A percentile compares a stretch with the other conserved stretches of the same genome.
Conservation (phyloP, 345 rosid genomes). For the Kernera saxatilis region DNA sequence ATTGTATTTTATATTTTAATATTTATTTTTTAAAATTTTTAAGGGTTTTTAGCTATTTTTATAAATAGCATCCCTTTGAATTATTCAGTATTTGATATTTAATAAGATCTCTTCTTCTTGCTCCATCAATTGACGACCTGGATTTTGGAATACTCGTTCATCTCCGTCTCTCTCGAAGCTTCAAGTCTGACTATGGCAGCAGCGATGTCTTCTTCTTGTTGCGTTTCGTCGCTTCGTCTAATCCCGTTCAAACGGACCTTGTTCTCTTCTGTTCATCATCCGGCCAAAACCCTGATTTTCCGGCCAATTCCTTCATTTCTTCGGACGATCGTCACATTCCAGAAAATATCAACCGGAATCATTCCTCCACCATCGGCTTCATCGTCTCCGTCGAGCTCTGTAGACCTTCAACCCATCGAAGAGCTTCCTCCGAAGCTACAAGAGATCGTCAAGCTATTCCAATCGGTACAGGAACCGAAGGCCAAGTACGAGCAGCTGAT, state of each 20-base stretch:
- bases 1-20: too few species aligned
- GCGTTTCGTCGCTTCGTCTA: slow-evolving; percentile 18
- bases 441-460: slow-evolving; percentile 76
- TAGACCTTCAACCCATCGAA: slow-evolving; percentile 56
- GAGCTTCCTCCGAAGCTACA: slow-evolving; percentile 88
- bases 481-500: slow-evolving; percentile 84
- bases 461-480: slow-evolving; percentile 66
- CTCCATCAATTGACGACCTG: too few species aligned
- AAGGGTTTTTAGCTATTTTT: too few species aligned
- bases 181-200: slow-evolving; percentile 21
- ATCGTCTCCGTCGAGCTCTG: slow-evolving; percentile 36
- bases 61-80: too few species aligned
- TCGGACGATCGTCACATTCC: slow-evolving; percentile 43
- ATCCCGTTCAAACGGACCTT: background rate
- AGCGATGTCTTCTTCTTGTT: slow-evolving; percentile 21
- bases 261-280: background rate
- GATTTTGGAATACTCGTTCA: background rate
- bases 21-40: too few species aligned
- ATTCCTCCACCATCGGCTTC: slow-evolving; percentile 21
- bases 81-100: too few species aligned
- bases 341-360: slow-evolving; percentile 30
- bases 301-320: slow-evolving; percentile 14
- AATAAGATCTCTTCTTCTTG: too few species aligned
- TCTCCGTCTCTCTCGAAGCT: slow-evolving; percentile 17
- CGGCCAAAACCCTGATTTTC: slow-evolving; percentile 34